Conservation (phyloP, 1,284 basidiomycete species). For the Earliella scabrosa region DNA sequence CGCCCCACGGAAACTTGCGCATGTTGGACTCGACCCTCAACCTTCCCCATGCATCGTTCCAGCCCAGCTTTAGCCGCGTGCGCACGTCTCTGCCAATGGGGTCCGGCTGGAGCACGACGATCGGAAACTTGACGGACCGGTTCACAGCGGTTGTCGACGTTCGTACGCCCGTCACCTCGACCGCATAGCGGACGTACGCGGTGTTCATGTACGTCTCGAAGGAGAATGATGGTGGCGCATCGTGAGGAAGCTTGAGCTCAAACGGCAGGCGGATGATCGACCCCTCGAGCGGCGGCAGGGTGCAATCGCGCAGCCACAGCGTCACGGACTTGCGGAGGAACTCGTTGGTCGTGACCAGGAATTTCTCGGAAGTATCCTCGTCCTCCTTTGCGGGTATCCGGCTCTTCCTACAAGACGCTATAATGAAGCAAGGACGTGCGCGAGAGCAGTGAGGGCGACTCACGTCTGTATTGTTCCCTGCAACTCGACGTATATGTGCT, state of each 20-base stretch:
- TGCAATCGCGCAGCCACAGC: conserved; percentile 6
- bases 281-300: conserved; percentile 1
- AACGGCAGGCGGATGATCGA: conserved; percentile 14
- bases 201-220: conserved; percentile 19
- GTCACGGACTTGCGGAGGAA: conserved; percentile 11
- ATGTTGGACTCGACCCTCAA: conserved; percentile 13
- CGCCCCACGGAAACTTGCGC: conserved; percentile 20
- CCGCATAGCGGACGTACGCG: conserved; percentile 16
- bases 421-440: too few species aligned
- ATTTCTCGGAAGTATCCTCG: conserved; percentile 6
- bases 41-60: conserved; percentile 19
- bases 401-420: conserved; percentile 8
- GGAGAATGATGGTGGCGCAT: conserved; percentile 17
- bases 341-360: conserved; percentile 9
- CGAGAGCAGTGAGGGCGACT: background rate
- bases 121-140: conserved; percentile 9
- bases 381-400: background rate
- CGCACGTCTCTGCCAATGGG: conserved; percentile 12
- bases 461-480: conserved; percentile 16
- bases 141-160: conserved; percentile 12
- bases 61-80: conserved; percentile 17
- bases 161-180: conserved; percentile 15
- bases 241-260: conserved; percentile 8
- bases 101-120: conserved; percentile 16
- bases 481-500: conserved; percentile 13